phyloP scores from a whole-genome alignment of 345 rosid genomes.

The Linum trigynum region DNA sequence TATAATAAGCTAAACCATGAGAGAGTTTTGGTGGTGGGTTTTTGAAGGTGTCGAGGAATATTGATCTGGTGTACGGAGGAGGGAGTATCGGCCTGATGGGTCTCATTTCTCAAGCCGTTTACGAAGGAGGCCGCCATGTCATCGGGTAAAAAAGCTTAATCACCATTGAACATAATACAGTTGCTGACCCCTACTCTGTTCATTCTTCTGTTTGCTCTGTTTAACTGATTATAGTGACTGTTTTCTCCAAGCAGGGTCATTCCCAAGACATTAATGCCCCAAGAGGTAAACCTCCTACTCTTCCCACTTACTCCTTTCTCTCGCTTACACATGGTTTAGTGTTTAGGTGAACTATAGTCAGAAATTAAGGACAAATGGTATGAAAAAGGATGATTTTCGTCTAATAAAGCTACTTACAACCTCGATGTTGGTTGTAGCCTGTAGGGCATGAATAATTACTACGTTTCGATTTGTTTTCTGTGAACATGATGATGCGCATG shows the following conservation, averaged over 20 bases:
- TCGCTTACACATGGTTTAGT: background rate
- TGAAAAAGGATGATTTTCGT: no score
- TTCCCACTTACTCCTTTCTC: background rate
- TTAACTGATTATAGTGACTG: slow-evolving; percentile 19
- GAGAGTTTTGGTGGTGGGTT: background rate
- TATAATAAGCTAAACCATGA: background rate
- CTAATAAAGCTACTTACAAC: no score
- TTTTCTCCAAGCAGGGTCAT: slow-evolving; percentile 20
- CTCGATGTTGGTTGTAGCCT: no score
- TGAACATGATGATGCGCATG: no score
- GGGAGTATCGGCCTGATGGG: slow-evolving; percentile 9
- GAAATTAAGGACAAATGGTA: background rate
- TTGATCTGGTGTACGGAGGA: slow-evolving; percentile 12
- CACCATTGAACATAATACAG: background rate
- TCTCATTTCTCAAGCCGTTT: slow-evolving; percentile 8
- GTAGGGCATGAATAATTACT: no score
- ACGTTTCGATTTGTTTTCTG: no score
- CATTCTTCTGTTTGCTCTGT: background rate
- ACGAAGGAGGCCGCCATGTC: slow-evolving; percentile 8
- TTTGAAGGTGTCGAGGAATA: slow-evolving; percentile 5
- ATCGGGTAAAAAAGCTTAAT: background rate
- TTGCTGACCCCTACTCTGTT: background rate
- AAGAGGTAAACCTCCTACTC: slow-evolving; percentile 22
- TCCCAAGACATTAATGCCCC: slow-evolving; percentile 30
- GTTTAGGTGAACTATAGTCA: background rate